A percentile compares a stretch with the other conserved stretches of the same genome.
Conservation (phyloP, 768 basidiomycete genomes). For the Trametes sanguinea region DNA sequence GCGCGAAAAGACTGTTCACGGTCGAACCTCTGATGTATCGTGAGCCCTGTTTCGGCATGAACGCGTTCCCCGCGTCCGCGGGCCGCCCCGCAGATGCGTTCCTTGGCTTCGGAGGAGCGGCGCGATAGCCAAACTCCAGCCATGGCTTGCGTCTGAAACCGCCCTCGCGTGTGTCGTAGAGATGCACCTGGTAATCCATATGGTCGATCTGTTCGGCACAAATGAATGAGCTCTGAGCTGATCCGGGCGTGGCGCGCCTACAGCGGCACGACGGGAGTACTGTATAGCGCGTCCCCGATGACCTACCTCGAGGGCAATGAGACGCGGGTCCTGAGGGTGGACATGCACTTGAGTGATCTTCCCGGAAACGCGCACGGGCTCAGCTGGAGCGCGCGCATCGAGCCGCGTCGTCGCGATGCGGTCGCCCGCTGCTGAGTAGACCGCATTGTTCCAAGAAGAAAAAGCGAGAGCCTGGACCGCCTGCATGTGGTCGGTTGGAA, state of each 20-base stretch:
- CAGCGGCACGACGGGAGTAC: background rate
- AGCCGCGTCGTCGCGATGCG: conserved; percentile 42
- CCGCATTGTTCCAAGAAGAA: conserved; percentile 34
- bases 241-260: conserved; percentile 4
- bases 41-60: conserved; percentile 14
- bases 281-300: conserved; percentile 18
- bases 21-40: conserved; percentile 43
- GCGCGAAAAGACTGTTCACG: conserved; percentile 44
- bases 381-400: conserved; percentile 35
- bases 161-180: conserved; percentile 48
- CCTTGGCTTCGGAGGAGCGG: conserved; percentile 22
- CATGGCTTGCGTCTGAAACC: conserved; percentile 43
- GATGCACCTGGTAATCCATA: conserved; percentile 49
- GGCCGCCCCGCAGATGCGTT: conserved; percentile 11
- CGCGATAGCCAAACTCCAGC: conserved; percentile 47
- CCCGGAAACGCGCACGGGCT: conserved; percentile 38
- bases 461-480: conserved; percentile 43
- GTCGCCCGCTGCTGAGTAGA: conserved; percentile 41
- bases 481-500: conserved; percentile 34
- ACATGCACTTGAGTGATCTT: conserved; percentile 47
- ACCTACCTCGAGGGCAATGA: conserved; percentile 52
- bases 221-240: conserved; percentile 6
- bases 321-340: conserved; percentile 40
- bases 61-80: background rate
- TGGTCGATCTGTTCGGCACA: conserved; percentile 44